Evolutionary conservation across 768 basidiomycete species (phyloP).

Genomic region (Terana coerulea): DNA sequence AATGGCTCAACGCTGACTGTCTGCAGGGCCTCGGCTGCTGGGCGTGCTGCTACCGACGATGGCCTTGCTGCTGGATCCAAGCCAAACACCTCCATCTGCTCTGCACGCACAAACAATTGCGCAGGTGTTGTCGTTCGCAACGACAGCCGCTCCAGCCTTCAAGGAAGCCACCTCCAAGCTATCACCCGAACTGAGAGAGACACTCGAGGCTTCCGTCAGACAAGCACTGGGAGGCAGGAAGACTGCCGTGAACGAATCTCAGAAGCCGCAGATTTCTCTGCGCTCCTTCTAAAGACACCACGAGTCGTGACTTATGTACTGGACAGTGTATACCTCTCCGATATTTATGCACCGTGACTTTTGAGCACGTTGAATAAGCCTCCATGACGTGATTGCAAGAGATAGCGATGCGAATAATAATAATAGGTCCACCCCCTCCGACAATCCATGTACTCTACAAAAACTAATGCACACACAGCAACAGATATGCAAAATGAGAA

Average conservation of each 20-base stretch:
- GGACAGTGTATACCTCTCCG: background rate
- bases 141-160: slow-evolving; percentile 69
- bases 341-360: background rate
- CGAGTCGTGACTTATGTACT: background rate
- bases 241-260: slow-evolving; percentile 30
- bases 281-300: slow-evolving; percentile 50
- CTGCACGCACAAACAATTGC: slow-evolving; percentile 57
- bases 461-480: background rate
- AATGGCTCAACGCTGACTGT: slow-evolving; percentile 3
- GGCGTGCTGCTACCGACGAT: slow-evolving; percentile 75
- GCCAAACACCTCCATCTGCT: slow-evolving; percentile 36
- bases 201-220: slow-evolving; percentile 75
- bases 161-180: slow-evolving; percentile 78
- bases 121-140: slow-evolving; percentile 71
- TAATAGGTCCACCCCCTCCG: background rate
- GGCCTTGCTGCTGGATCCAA: slow-evolving; percentile 61
- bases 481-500: slow-evolving; percentile 14
- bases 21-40: slow-evolving; percentile 59
- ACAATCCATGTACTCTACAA: background rate
- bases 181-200: slow-evolving; percentile 49
- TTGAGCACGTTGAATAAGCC: no score
- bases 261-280: slow-evolving; percentile 77
- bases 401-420: background rate
- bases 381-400: background rate
- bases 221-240: slow-evolving; percentile 58